phyloP scores from a whole-genome alignment of 2,329 filamentous ascomycete genomes.

The Fusarium tanahbumbuense region DNA sequence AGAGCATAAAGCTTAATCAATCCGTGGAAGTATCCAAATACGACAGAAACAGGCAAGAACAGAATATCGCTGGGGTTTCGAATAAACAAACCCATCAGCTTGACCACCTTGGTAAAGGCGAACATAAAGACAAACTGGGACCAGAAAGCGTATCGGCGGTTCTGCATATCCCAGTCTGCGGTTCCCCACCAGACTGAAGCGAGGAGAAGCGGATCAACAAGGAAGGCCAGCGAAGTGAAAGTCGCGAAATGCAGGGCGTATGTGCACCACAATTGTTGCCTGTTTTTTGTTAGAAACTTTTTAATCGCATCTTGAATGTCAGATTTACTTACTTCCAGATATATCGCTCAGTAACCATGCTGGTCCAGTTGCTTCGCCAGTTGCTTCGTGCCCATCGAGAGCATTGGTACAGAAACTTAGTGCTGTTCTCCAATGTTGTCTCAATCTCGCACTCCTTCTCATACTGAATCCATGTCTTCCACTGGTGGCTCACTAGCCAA shows the following conservation, averaged over 20 bases:
- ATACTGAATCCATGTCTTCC: constrained; percentile 97
- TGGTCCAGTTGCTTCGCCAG: constrained; percentile 96
- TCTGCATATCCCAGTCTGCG: constrained; percentile 65
- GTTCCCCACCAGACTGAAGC: constrained; percentile 77
- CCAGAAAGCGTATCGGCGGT: constrained; percentile 67
- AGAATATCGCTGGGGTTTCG: constrained; percentile 84
- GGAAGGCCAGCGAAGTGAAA: constrained; percentile 86
- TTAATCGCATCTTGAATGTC: background rate
- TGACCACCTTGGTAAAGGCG: constrained; percentile 87
- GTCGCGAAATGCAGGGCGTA: constrained; percentile 95
- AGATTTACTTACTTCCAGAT: constrained; percentile 81
- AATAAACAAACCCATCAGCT: constrained; percentile 86
- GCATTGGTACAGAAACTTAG: constrained; percentile 92
- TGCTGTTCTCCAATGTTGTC: constrained; percentile 90
- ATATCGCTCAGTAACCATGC: constrained; percentile 82
- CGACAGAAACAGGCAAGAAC: constrained; percentile 83
- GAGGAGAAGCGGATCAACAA: constrained; percentile 80
- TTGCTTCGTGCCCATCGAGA: constrained; percentile 96
- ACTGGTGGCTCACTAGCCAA: constrained; percentile 91
- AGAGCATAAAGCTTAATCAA: constrained; percentile 91
- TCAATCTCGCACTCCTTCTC: constrained; percentile 90
- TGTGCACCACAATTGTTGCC: constrained; percentile 91
- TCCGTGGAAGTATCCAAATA: constrained; percentile 94
- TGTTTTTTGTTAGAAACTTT: constrained; percentile 53
- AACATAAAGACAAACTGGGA: constrained; percentile 80